Evolutionary conservation across 2,329 filamentous ascomycete species (phyloP), one percentile per base, ranked within the genome.

Genomic region (Claviceps humidiphila): DNA sequence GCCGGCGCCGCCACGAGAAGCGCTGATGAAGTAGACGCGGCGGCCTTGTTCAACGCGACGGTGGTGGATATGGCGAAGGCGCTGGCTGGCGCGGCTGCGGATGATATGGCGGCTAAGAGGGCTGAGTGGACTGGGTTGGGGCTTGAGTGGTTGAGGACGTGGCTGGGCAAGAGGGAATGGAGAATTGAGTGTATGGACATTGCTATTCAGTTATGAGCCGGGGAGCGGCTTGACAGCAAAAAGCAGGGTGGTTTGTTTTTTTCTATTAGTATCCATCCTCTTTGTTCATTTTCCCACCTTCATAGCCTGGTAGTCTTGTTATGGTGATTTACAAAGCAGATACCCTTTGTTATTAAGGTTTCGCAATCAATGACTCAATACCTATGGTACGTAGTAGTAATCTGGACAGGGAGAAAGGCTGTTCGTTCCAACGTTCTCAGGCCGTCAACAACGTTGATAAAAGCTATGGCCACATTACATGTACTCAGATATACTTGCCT

Each of bases 101-200:
- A 87, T 37, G 79, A 82, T 58, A 61, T 80, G 7, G 69, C 72
- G n/a, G 68, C 70, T 48, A 72, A 71, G 53, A 74, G 71, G 53
- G 72, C 76, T 6, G 84, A 85, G 67, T 85, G 85, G 81, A 85
- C 86, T 0, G 83, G 87, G 0, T 73, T 90, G 48, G 88, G 87
- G 0, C 74, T 91, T 53, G 89, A 94, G 67, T 95, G 90, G 89
- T 69, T 95, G 54, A 78, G 89, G 59, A 89, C 82, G 61, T 68
- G 95, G 49, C 68, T 95, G 49, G 90, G 89, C 4, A 81, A 81
- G 67, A 81, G 86, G 61, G 90, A 96, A 67, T 95, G 91, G 87
- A 80, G 86, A 60, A 79, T 98, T 57, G 89, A 91, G 53, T 96
- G 90, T 66, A 77, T 98, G 68, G 89, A 95, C 67, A 80, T 97